A percentile compares a stretch with the other conserved stretches of the same genome.
Evolutionary conservation across 2,329 filamentous ascomycete species (phyloP).

Genomic region (Fusarium metavorans): DNA sequence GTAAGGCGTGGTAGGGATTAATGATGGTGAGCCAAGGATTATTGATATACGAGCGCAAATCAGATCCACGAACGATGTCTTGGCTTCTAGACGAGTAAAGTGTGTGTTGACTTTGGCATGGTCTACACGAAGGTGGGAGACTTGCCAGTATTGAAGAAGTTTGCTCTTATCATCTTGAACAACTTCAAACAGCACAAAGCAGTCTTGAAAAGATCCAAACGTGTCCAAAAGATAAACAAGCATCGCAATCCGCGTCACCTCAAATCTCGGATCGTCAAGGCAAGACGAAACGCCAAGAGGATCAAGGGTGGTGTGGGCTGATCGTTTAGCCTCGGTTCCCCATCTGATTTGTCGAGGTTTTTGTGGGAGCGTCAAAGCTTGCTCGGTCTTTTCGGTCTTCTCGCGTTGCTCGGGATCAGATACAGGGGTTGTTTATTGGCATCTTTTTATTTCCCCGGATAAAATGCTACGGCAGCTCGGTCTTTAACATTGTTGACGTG

Average conservation of each 20-base stretch:
- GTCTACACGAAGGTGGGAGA: not conserved
- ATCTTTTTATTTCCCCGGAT: not conserved
- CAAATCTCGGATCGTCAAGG: constrained; percentile 2
- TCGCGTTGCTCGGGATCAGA: constrained; percentile 3
- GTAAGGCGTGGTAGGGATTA: not conserved
- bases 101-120: not conserved
- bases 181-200: not conserved
- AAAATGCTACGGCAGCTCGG: not conserved
- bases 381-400: not conserved
- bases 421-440: not conserved
- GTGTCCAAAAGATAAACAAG: not conserved
- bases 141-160: not conserved
- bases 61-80: not conserved
- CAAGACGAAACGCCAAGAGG: not conserved
- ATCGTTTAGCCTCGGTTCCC: not conserved
- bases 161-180: not conserved
- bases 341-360: not conserved
- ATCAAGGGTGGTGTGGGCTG: constrained; percentile 6
- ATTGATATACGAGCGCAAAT: not conserved
- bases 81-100: not conserved
- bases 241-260: not conserved
- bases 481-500: not conserved
- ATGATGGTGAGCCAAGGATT: not conserved
- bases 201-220: not conserved
- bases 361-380: not conserved